These are phyloP conservation scores for Aureobasidium sp. DNA, from an alignment of 2,329 filamentous ascomycete genomes.

Conservation along the genomic window DNA sequence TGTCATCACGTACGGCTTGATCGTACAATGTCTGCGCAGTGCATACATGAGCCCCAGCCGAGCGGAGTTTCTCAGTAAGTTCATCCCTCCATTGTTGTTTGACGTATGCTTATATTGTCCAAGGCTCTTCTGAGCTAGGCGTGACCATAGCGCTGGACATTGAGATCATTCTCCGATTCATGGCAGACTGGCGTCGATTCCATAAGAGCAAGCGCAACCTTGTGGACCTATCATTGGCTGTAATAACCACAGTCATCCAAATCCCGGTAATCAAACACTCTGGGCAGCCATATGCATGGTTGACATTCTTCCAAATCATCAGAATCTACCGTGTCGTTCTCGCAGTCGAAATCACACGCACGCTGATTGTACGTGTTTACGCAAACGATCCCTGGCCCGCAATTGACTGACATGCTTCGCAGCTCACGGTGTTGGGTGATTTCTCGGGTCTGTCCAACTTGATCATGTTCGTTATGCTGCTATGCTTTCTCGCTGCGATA, in stretches of 20 bases:
- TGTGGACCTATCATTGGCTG: conserved; percentile 70
- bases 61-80: conserved; percentile 55
- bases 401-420: neutral
- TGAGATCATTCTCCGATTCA: conserved; percentile 76
- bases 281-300: conserved; percentile 70
- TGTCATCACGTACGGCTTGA: conserved; percentile 72
- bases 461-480: conserved; percentile 91
- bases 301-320: conserved; percentile 88
- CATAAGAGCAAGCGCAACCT: conserved; percentile 67
- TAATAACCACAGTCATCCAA: conserved; percentile 78
- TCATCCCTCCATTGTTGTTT: neutral
- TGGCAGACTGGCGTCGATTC: conserved; percentile 74
- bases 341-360: conserved; percentile 77
- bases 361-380: conserved; percentile 57
- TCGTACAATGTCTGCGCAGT: conserved; percentile 71
- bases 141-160: conserved; percentile 72
- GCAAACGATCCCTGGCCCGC: conserved; percentile 17
- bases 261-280: conserved; percentile 71
- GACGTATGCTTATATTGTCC: neutral
- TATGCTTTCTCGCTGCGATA: conserved; percentile 89
- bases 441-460: conserved; percentile 86
- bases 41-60: conserved; percentile 62
- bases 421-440: conserved; percentile 77
- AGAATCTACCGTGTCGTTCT: conserved; percentile 88
- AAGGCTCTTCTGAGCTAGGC: conserved; percentile 54